phyloP scores from a whole-genome alignment of 495 filamentous ascomycete species.

The Penicillium manginii region DNA sequence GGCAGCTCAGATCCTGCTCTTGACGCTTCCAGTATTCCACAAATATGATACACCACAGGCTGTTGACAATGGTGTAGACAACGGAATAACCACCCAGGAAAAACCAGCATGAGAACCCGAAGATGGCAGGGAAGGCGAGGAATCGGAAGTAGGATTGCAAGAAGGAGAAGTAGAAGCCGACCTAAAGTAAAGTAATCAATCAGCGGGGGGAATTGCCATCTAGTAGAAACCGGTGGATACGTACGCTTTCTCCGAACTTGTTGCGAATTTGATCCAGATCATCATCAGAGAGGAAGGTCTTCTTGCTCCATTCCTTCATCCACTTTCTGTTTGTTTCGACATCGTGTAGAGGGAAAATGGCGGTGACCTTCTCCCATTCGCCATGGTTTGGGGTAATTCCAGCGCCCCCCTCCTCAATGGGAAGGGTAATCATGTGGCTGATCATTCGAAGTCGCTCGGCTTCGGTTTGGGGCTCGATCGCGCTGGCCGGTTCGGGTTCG shows the following conservation, averaged over 20 bases:
- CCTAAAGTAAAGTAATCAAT: slow-evolving; percentile 33
- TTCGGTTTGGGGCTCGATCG: slow-evolving; percentile 76
- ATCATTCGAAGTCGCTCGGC: slow-evolving; percentile 87
- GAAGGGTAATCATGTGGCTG: slow-evolving; percentile 83
- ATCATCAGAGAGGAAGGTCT: slow-evolving; percentile 73
- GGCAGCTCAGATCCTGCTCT: slow-evolving; percentile 85
- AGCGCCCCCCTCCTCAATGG: slow-evolving; percentile 80
- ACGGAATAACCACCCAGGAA: slow-evolving; percentile 83
- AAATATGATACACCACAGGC: slow-evolving; percentile 87
- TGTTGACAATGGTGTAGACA: slow-evolving; percentile 79
- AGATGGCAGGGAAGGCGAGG: slow-evolving; percentile 78
- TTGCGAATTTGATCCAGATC: slow-evolving; percentile 87
- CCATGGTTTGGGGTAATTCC: slow-evolving; percentile 83
- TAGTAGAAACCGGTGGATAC: no score
- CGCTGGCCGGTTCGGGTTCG: slow-evolving; percentile 69
- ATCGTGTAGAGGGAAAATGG: slow-evolving; percentile 89
- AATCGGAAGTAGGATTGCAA: slow-evolving; percentile 90
- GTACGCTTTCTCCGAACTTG: slow-evolving; percentile 84
- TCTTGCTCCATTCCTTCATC: slow-evolving; percentile 86
- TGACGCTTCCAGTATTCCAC: slow-evolving; percentile 97
- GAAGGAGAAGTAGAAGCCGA: slow-evolving; percentile 97
- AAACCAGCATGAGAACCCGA: slow-evolving; percentile 82
- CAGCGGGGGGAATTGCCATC: no score
- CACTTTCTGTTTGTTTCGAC: slow-evolving; percentile 84
- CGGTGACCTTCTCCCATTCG: slow-evolving; percentile 82